Percentiles rank a stretch among this genome's conserved stretches.
These are phyloP conservation scores for Quillaja saponaria DNA, from an alignment of 306 rosid genomes.

Conservation along the genomic window DNA sequence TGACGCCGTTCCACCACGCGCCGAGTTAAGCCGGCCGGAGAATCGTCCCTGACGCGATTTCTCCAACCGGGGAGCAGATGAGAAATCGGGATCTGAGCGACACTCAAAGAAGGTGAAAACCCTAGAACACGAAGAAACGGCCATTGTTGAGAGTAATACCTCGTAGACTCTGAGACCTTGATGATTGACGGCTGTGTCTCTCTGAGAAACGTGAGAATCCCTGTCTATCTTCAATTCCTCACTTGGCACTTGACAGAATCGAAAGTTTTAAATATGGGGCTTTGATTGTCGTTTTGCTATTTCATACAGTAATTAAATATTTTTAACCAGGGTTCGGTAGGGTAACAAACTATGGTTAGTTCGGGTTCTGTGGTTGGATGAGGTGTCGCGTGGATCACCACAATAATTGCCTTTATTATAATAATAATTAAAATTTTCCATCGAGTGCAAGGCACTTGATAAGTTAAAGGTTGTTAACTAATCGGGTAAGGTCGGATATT, in stretches of 20 bases:
- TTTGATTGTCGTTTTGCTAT: slow-evolving; percentile 24
- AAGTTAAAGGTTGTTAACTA: no score
- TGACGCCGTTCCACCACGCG: slow-evolving; percentile 17
- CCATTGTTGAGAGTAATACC: slow-evolving; percentile 37
- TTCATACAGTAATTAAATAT: no score
- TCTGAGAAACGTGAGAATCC: background rate
- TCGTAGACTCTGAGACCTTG: background rate
- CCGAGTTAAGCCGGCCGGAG: slow-evolving; percentile 4
- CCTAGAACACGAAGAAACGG: slow-evolving; percentile 43
- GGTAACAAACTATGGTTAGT: slow-evolving; percentile 22
- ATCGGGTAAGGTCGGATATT: no score
- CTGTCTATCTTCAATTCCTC: background rate
- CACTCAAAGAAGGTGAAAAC: slow-evolving; percentile 43
- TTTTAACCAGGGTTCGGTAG: slow-evolving; percentile 11
- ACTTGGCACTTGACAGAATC: background rate
- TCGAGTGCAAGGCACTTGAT: no score
- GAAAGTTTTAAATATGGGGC: background rate
- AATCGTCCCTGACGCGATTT: slow-evolving; percentile 32
- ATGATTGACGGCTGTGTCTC: background rate
- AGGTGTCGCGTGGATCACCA: no score
- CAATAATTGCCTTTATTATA: no score
- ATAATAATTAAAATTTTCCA: no score
- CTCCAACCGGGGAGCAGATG: slow-evolving; percentile 34
- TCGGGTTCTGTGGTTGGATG: background rate
- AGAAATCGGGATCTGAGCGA: slow-evolving; percentile 52